A percentile compares a stretch with the other conserved stretches of the same genome.
phyloP scores from a whole-genome alignment of 768 basidiomycete genomes.

The Suillus alpinus region DNA sequence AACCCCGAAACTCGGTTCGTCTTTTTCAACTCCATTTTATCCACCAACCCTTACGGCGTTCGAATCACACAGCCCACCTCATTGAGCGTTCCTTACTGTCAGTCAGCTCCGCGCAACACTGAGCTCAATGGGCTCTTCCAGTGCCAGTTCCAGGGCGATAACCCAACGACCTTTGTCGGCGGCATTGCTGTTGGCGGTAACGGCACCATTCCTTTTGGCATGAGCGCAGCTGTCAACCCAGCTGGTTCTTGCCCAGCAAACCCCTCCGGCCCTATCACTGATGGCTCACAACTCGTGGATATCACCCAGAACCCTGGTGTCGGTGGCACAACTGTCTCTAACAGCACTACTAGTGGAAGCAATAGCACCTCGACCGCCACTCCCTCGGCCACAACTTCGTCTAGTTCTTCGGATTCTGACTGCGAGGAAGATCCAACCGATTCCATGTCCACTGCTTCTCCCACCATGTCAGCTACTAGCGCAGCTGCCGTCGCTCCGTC shows the following conservation, averaged over 20 bases:
- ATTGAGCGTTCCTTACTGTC: conserved; percentile 49
- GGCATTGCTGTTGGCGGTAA: conserved; percentile 38
- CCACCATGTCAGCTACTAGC: not conserved
- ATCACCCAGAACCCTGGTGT: conserved; percentile 36
- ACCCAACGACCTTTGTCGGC: conserved; percentile 44
- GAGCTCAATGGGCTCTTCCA: conserved; percentile 57
- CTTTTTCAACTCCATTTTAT: not conserved
- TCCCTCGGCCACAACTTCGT: not conserved
- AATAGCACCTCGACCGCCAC: conserved; percentile 4
- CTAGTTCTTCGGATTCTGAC: conserved; percentile 3
- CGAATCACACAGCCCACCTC: conserved; percentile 36
- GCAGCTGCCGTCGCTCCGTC: conserved; percentile 6
- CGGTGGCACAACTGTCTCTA: conserved; percentile 3
- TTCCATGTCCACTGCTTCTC: not conserved
- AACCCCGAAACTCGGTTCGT: conserved; percentile 54
- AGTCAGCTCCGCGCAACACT: conserved; percentile 46
- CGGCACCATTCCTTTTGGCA: conserved; percentile 56
- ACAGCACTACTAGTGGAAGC: not conserved
- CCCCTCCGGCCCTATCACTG: conserved; percentile 44
- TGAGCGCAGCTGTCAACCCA: conserved; percentile 37
- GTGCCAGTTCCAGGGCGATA: conserved; percentile 52
- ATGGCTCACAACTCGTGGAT: conserved; percentile 43
- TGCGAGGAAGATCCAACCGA: conserved; percentile 3
- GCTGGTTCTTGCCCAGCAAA: conserved; percentile 52
- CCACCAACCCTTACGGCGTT: not conserved